Evolutionary conservation across 1,284 basidiomycete genomes (phyloP).

Genomic region (Coniferiporia sulphurascens): DNA sequence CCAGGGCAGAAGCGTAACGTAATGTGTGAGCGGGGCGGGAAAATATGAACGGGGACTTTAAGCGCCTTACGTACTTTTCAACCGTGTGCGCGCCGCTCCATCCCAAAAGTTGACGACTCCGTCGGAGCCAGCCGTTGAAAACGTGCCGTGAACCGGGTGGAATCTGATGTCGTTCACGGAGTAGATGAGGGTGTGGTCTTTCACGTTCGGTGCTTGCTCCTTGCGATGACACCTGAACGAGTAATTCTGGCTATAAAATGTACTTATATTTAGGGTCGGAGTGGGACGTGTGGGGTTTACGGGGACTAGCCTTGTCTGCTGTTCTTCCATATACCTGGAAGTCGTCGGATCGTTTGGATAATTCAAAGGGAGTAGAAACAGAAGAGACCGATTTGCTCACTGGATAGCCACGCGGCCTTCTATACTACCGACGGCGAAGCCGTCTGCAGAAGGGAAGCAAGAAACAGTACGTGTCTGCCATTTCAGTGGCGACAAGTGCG

Average conservation of each 20-base stretch:
- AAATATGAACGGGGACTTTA: not conserved
- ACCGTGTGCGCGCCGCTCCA: conserved; percentile 81
- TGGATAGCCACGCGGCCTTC: conserved; percentile 97
- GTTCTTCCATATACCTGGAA: conserved; percentile 74
- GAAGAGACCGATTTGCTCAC: conserved; percentile 34
- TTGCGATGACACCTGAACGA: conserved; percentile 96
- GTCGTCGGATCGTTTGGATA: no score
- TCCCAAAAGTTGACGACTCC: conserved; percentile 88
- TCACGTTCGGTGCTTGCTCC: conserved; percentile 57
- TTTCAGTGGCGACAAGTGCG: conserved; percentile 78
- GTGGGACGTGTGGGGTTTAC: no score
- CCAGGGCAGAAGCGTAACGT: not conserved
- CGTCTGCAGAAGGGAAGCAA: conserved; percentile 78
- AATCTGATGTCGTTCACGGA: conserved; percentile 91
- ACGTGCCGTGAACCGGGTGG: conserved; percentile 91
- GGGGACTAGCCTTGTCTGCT: conserved; percentile 53
- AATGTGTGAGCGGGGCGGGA: not conserved
- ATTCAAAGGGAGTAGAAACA: no score
- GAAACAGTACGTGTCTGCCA: conserved; percentile 91
- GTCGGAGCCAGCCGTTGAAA: conserved; percentile 79
- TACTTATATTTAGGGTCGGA: not conserved
- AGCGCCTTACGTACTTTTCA: conserved; percentile 64
- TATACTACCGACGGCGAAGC: conserved; percentile 90
- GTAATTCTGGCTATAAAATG: conserved; percentile 72
- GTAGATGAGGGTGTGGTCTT: conserved; percentile 80